A percentile compares a stretch with the other conserved stretches of the same genome.
phyloP scores from a whole-genome alignment of 2,329 filamentous ascomycete species.

The Penicillium sp. region DNA sequence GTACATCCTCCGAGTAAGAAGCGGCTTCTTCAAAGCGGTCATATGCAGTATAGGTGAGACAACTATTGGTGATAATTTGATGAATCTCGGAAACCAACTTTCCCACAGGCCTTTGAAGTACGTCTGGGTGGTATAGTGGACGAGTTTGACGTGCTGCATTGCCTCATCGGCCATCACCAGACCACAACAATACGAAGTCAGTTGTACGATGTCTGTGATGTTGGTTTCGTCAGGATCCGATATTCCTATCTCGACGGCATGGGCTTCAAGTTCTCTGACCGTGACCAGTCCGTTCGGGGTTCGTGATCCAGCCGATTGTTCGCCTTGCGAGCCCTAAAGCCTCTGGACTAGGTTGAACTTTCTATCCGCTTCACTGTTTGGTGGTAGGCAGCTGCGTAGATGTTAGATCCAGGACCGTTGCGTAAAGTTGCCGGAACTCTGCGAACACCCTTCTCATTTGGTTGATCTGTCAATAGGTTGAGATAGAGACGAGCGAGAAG shows the following conservation, averaged over 20 bases:
- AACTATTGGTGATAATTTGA: constrained; percentile 20
- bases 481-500: constrained; percentile 26
- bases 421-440: constrained; percentile 2
- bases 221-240: constrained; percentile 38
- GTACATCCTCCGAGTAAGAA: background rate
- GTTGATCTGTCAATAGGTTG: constrained; percentile 5
- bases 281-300: constrained; percentile 38
- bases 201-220: constrained; percentile 31
- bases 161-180: constrained; percentile 34
- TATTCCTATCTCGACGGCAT: constrained; percentile 38
- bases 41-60: constrained; percentile 28
- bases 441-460: constrained; percentile 8
- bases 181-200: constrained; percentile 34
- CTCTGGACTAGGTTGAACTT: constrained; percentile 33
- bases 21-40: constrained; percentile 10
- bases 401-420: constrained; percentile 8
- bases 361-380: constrained; percentile 48
- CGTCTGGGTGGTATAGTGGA: constrained; percentile 37
- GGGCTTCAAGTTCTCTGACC: constrained; percentile 43
- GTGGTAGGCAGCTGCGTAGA: constrained; percentile 46
- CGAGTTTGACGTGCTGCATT: constrained; percentile 32
- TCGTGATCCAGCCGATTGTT: constrained; percentile 46
- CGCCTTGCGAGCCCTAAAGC: constrained; percentile 41
- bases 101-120: constrained; percentile 28
- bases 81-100: constrained; percentile 22